These are phyloP conservation scores for Phytophthora pisi DNA, from an alignment of 352 stramenopile genomes.

Conservation along the genomic window DNA sequence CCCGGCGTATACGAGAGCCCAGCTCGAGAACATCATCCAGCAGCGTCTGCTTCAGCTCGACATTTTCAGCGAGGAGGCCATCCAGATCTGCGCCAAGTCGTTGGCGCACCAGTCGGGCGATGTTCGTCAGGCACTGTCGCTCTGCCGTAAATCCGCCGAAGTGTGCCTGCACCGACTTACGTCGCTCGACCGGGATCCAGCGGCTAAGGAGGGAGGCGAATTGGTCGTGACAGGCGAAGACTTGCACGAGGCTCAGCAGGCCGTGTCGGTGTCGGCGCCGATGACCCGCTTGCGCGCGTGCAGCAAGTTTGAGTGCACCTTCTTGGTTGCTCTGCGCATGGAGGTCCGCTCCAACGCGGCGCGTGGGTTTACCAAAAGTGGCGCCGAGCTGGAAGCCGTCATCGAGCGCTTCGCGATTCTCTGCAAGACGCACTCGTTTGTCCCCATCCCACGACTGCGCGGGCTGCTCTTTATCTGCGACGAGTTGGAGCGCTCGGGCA, in stretches of 20 bases:
- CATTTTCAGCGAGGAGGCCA: conserved; percentile 65
- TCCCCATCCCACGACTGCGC: conserved; percentile 55
- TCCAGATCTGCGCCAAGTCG: conserved; percentile 71
- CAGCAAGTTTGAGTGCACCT: conserved; percentile 78
- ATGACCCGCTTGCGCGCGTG: conserved; percentile 58
- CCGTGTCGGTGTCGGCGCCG: conserved; percentile 59
- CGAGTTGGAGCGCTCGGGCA: conserved; percentile 64
- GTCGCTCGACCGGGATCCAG: background rate
- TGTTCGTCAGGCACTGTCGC: conserved; percentile 65
- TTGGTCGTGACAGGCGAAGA: conserved; percentile 58
- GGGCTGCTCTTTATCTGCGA: conserved; percentile 65
- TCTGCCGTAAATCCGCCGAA: conserved; percentile 70
- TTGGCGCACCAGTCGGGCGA: conserved; percentile 73
- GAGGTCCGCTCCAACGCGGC: conserved; percentile 49
- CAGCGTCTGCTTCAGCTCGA: conserved; percentile 60
- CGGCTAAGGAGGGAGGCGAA: conserved; percentile 8
- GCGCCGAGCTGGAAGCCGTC: conserved; percentile 64
- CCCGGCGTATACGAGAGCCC: conserved; percentile 59
- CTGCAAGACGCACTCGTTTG: conserved; percentile 71
- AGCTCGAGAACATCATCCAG: conserved; percentile 72
- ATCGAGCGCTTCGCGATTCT: conserved; percentile 68
- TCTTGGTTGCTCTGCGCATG: conserved; percentile 69
- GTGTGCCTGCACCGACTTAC: conserved; percentile 54
- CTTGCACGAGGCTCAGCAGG: conserved; percentile 55
- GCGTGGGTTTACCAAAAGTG: conserved; percentile 32